Base-by-base conservation (phyloP, 805 yeast genomes). In the Grigorovia humatica region DNA sequence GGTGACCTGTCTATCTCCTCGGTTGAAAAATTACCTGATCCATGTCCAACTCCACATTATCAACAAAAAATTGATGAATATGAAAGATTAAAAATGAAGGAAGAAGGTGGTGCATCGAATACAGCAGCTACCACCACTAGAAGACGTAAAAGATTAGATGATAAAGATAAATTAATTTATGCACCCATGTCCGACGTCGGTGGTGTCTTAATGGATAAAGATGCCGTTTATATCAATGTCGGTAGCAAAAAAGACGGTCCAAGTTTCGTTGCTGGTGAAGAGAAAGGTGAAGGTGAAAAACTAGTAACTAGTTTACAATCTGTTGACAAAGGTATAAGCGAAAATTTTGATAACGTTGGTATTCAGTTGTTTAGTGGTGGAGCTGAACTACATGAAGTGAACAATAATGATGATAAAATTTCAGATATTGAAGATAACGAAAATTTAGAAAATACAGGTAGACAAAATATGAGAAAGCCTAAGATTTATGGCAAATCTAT, bases 121-220 rank as follows among this genome's bases (percentile, higher is more conserved):
- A 68, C 71, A 4, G 61, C 76, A 2, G 76, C 82, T 2, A 74
- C 77, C 35, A 77, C 82, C 2, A 80, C 96, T 54, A 78, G 95
- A 60, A 82, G 96, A 67, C 78, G 97, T 63, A 87, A 88, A 66
- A 79, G 98, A 64, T 78, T 93, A 50, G 98, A 93, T 58, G 99
- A 93, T 63, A 88, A 84, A 60, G 95, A 88, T 65, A 93, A 90
- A 67, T 80, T 88, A 58, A 88, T 93, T 2, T 93, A 95, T 68
- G 99, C 99, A 0, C 99, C 99, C 48, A 93, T 93, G 99, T 87
- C 97, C 47, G 98, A 93, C 69, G 96, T 93, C n/a, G 97, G 97
- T 52, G 99, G 99, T 67, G 95, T 93, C 41, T 74, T 93, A 57
- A 88, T 93, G 55, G 99, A 93, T 71, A 90, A 85, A 65, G 99